Conservation (phyloP, 768 basidiomycete genomes). For the Russula abietina region DNA sequence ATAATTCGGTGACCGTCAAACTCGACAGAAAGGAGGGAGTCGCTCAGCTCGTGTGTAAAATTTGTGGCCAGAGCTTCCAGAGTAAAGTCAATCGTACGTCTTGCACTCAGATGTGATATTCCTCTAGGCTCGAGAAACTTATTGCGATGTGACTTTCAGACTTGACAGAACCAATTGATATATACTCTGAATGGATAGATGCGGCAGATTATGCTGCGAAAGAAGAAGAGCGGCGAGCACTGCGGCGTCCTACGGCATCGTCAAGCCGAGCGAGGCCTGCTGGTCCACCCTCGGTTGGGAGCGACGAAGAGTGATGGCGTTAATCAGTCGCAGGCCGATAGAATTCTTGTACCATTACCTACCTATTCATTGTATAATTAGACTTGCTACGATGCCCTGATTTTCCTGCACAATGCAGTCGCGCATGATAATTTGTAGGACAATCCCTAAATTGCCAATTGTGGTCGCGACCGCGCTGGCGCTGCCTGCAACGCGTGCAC, state of each 20-base stretch:
- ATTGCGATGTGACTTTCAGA: slow-evolving; percentile 40
- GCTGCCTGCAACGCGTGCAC: slow-evolving; percentile 11
- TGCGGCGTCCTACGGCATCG: slow-evolving; percentile 48
- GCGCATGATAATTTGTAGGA: neutral
- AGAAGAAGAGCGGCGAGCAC: slow-evolving; percentile 40
- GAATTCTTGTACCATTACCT: slow-evolving; percentile 2
- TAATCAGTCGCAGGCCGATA: neutral
- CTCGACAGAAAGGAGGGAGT: slow-evolving; percentile 82
- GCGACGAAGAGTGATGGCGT: slow-evolving; percentile 44
- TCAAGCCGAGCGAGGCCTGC: slow-evolving; percentile 43
- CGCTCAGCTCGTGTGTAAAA: slow-evolving; percentile 72
- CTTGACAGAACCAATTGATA: slow-evolving; percentile 81
- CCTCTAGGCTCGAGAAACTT: slow-evolving; percentile 22
- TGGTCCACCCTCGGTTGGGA: slow-evolving; percentile 34
- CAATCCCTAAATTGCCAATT: slow-evolving; percentile 17
- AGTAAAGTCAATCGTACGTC: slow-evolving; percentile 78
- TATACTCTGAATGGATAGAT: slow-evolving; percentile 90
- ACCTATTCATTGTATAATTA: slow-evolving; percentile 10
- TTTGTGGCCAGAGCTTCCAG: slow-evolving; percentile 84
- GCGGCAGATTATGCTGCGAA: slow-evolving; percentile 78
- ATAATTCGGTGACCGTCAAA: slow-evolving; percentile 80
- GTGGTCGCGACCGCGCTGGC: slow-evolving; percentile 13
- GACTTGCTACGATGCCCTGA: neutral
- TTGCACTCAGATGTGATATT: neutral
- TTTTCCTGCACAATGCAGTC: neutral